These are phyloP conservation scores for Gossypium schwendimanii DNA, from an alignment of 441 rosid species.

Conservation along the genomic window DNA sequence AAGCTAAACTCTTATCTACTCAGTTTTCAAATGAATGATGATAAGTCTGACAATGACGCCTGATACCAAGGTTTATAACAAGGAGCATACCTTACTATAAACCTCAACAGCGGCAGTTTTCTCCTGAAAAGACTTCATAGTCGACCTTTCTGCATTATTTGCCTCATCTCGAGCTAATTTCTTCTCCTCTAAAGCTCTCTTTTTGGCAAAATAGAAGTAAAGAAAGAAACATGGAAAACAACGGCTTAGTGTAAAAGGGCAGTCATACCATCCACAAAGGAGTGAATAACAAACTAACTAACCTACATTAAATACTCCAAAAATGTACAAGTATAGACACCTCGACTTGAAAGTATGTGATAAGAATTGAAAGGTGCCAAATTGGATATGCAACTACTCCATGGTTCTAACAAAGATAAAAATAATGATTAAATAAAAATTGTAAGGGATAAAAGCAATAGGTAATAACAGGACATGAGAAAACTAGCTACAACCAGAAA, in stretches of 20 bases:
- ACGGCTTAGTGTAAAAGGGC: not conserved
- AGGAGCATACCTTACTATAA: conserved; percentile 54
- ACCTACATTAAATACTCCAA: not conserved
- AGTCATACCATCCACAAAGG: not conserved
- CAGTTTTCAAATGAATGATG: not conserved
- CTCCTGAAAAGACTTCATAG: conserved; percentile 60
- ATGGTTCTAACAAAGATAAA: not conserved
- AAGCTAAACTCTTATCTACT: not conserved
- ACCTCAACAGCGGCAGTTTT: conserved; percentile 55
- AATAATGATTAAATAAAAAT: not conserved
- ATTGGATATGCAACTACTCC: not conserved
- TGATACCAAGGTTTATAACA: not conserved
- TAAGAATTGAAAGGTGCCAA: not conserved
- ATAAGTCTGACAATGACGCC: not conserved
- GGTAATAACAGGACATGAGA: not conserved
- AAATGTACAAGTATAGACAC: not conserved
- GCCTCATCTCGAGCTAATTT: conserved; percentile 57
- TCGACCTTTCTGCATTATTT: conserved; percentile 55
- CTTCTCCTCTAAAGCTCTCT: conserved; percentile 82
- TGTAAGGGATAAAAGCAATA: not conserved
- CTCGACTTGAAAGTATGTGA: not conserved
- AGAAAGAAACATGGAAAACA: not conserved
- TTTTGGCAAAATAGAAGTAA: conserved; percentile 8
- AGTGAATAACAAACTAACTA: not conserved
- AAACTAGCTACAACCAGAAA: not conserved